Evolutionary conservation across 192 early-diverging fungal genomes (phyloP), one percentile per base, ranked within the genome.

Genomic region (Backusella australiensis): DNA sequence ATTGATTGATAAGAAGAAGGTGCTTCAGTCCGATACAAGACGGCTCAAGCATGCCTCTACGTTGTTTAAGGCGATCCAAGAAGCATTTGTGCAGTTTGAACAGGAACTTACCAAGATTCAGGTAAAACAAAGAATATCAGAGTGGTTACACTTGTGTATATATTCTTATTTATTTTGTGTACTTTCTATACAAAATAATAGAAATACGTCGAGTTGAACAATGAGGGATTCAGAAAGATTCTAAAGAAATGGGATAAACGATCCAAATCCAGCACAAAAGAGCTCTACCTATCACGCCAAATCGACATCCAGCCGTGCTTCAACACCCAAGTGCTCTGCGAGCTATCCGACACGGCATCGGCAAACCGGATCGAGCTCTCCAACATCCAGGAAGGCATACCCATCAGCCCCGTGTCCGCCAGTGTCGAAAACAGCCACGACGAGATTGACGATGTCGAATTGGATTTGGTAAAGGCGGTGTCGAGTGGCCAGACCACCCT

Each of bases 171-270:
- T 53, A 53, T 53, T 53, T 53, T 53, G 52, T 53, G n/a, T 53
- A 21, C 5, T n/a, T 21, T 52, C 8, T n/a, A 52, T 52, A 52
- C n/a, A 52, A 19, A 52, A 53, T 53, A 32, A 2, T 81, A 96
- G 91, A 96, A 95, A 89, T 99, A 96, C 85, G 96, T 99, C 42
- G 95, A 98, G 83, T 89, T 98, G 42, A 99, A 99, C 82, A 92
- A 89, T 35, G 95, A 93, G 21, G 98, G 70, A 0, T 99, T 99
- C 80, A 86, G 97, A 36, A 99, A 99, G 89, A 99, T 99, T 66
- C 80, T 99, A 68, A 99, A 99, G 81, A 99, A 99, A 83, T 99
- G 96, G 96, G 98, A 99, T 90, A 99, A 99, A 86, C 90, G 98
- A 36, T 94, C 95, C 66, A 98, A 99, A 83, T 95, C 96, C 3